Conservation (phyloP, 2,329 filamentous ascomycete species). For the Fusarium albosuccineum region DNA sequence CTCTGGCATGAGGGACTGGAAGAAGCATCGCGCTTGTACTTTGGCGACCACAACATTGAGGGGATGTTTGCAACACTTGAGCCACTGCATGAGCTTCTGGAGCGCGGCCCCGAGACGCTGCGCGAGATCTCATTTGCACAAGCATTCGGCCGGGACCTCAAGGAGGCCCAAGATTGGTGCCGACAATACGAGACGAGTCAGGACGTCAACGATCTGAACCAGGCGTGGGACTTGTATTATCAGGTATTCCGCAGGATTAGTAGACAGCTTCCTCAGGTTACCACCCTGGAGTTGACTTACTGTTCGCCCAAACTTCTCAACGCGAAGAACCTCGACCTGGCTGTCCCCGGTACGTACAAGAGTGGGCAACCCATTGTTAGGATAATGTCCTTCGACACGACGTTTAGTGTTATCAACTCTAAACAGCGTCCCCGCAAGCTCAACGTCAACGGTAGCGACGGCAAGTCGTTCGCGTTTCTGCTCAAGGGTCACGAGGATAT, state of each 20-base stretch:
- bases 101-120: slow-evolving; percentile 91
- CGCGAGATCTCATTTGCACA: slow-evolving; percentile 98
- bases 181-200: slow-evolving; percentile 89
- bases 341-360: slow-evolving; percentile 94
- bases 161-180: slow-evolving; percentile 96
- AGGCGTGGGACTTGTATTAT: slow-evolving; percentile 99
- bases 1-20: slow-evolving; percentile 98
- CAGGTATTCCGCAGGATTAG: slow-evolving; percentile 97
- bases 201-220: slow-evolving; percentile 94
- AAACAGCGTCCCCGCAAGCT: slow-evolving; percentile 96
- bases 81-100: slow-evolving; percentile 91
- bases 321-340: slow-evolving; percentile 87
- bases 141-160: slow-evolving; percentile 94
- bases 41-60: slow-evolving; percentile 96
- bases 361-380: slow-evolving; percentile 82
- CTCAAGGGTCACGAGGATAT: slow-evolving; percentile 99
- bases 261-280: slow-evolving; percentile 91
- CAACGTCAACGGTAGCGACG: slow-evolving; percentile 89
- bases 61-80: slow-evolving; percentile 95
- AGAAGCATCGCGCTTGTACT: slow-evolving; percentile 96
- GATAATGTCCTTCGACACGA: slow-evolving; percentile 91
- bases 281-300: slow-evolving; percentile 93
- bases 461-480: slow-evolving; percentile 85
- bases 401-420: slow-evolving; percentile 92
- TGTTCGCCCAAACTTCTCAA: slow-evolving; percentile 94